A percentile compares a stretch with the other conserved stretches of the same genome.
Evolutionary conservation across 331 rosid species (phyloP).

Genomic region (Pyrus hybrid): DNA sequence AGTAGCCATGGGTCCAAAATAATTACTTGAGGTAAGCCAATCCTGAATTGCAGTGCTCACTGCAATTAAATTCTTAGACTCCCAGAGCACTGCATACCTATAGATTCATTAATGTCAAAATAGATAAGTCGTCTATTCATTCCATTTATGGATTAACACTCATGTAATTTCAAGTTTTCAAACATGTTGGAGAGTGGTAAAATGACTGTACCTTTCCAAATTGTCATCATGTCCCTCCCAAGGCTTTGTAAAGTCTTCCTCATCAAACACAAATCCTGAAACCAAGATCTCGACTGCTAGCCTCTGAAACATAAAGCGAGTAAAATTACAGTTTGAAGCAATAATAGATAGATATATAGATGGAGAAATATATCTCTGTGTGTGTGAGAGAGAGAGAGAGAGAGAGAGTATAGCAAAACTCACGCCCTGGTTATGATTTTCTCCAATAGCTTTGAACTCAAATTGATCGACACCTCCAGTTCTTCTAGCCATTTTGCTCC

Average conservation of each 20-base stretch:
- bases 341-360: not conserved
- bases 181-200: not conserved
- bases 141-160: not conserved
- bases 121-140: constrained; percentile 15
- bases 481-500: constrained; percentile 90
- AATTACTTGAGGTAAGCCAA: constrained; percentile 78
- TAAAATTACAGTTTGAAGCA: not conserved
- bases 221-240: constrained; percentile 67
- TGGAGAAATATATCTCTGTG: not conserved
- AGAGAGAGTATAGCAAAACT: not conserved
- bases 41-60: constrained; percentile 90
- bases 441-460: constrained; percentile 65
- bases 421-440: constrained; percentile 44
- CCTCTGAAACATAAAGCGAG: constrained; percentile 32
- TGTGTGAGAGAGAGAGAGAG: not conserved
- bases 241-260: constrained; percentile 70
- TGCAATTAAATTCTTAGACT: constrained; percentile 68
- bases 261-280: constrained; percentile 72
- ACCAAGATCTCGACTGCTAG: constrained; percentile 76
- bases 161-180: not conserved
- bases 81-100: constrained; percentile 85
- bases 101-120: constrained; percentile 19
- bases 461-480: constrained; percentile 77
- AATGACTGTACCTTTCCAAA: constrained; percentile 54
- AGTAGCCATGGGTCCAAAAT: constrained; percentile 14